Percentiles rank a stretch among this genome's conserved stretches.
These are phyloP conservation scores for Spizellomyces sp. DNA, from an alignment of 192 early-diverging fungal species.

Conservation along the genomic window DNA sequence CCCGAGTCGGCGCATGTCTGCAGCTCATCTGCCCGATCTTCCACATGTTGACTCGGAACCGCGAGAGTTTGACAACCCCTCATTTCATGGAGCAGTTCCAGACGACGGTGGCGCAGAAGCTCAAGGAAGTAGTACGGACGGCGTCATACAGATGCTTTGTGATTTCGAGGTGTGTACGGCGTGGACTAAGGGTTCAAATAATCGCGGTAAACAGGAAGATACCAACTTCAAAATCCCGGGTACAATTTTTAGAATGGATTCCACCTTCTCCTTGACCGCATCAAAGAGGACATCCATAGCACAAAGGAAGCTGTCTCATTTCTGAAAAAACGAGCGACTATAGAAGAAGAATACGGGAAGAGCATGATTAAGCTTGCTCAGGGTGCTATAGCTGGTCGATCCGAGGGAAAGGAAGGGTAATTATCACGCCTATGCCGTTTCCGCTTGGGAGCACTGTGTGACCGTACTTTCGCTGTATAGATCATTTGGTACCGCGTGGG, in stretches of 20 bases:
- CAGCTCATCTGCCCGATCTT: no score
- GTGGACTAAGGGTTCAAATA: background rate
- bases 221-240: background rate
- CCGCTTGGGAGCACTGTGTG: conserved; percentile 15
- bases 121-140: background rate
- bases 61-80: no score
- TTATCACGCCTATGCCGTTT: background rate
- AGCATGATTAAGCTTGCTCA: conserved; percentile 77
- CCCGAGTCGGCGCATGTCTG: no score
- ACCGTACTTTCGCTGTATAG: conserved; percentile 27
- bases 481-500: conserved; percentile 78
- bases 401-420: conserved; percentile 58
- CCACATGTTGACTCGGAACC: no score
- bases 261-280: conserved; percentile 63
- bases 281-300: conserved; percentile 67
- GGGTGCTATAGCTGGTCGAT: conserved; percentile 26
- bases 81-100: no score
- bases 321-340: conserved; percentile 82
- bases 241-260: conserved; percentile 60
- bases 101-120: no score
- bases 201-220: background rate
- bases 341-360: conserved; percentile 91
- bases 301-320: conserved; percentile 79
- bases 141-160: conserved; percentile 37
- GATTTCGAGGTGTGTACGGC: conserved; percentile 43